A percentile compares a stretch with the other conserved stretches of the same genome.
Conservation (phyloP, 2,329 filamentous ascomycete species). For the Hymenoscyphus linearis region DNA sequence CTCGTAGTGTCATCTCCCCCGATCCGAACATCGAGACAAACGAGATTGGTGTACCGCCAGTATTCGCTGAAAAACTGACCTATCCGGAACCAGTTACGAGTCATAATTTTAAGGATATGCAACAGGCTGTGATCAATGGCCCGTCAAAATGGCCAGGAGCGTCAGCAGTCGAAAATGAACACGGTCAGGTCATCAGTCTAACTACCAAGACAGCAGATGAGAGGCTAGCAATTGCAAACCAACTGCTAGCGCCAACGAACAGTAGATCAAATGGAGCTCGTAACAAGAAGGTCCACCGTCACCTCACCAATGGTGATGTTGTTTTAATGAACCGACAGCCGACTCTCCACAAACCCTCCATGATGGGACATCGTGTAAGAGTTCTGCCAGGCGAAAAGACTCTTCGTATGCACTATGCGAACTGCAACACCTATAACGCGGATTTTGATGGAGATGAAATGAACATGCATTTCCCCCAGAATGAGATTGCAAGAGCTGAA, state of each 20-base stretch:
- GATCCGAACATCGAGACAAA: slow-evolving; percentile 99
- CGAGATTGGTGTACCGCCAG: slow-evolving; percentile 96
- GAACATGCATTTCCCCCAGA: slow-evolving; percentile 99
- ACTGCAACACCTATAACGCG: slow-evolving; percentile 98
- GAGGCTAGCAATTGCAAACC: slow-evolving; percentile 82
- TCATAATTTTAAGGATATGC: slow-evolving; percentile 93
- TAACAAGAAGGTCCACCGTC: slow-evolving; percentile 95
- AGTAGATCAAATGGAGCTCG: slow-evolving; percentile 67
- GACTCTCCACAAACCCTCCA: slow-evolving; percentile 95
- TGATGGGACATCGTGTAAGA: slow-evolving; percentile 94
- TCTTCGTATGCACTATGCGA: slow-evolving; percentile 98
- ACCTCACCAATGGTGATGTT: slow-evolving; percentile 93
- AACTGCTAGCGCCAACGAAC: slow-evolving; percentile 79
- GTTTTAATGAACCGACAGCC: slow-evolving; percentile 99
- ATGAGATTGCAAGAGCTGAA: slow-evolving; percentile 88
- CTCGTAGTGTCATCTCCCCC: slow-evolving; percentile 94
- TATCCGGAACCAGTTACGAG: slow-evolving; percentile 97
- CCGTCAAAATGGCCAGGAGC: slow-evolving; percentile 92
- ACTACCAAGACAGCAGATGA: slow-evolving; percentile 85
- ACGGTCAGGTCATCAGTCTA: slow-evolving; percentile 83
- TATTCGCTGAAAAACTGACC: slow-evolving; percentile 92
- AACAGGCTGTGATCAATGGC: slow-evolving; percentile 93
- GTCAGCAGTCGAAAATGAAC: slow-evolving; percentile 90
- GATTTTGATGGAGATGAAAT: slow-evolving; percentile 99
- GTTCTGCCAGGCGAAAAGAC: slow-evolving; percentile 94